phyloP scores from a whole-genome alignment of 179 eudicot species.

The Nepenthes alata region DNA sequence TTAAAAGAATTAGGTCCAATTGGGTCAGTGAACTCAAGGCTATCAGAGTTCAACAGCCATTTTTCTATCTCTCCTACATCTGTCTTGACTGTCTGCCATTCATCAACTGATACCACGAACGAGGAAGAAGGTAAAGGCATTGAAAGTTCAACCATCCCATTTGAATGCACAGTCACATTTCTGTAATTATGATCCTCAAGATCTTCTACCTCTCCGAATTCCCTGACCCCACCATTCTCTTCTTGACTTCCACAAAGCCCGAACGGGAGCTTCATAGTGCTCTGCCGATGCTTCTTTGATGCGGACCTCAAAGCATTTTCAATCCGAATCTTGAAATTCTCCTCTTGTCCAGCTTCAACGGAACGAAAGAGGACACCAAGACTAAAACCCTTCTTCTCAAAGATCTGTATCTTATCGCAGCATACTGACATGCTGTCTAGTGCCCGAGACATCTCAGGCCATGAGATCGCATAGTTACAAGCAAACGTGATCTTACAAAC shows the following conservation, averaged over 20 bases:
- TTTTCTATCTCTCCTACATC: conserved; percentile 55
- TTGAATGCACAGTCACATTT: conserved; percentile 42
- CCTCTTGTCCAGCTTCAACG: conserved; percentile 57
- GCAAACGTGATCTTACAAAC: conserved; percentile 71
- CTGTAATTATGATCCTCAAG: conserved; percentile 33
- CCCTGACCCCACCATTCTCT: conserved; percentile 43
- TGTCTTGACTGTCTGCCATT: conserved; percentile 82
- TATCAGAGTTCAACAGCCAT: conserved; percentile 61
- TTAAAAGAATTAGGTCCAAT: conserved; percentile 50
- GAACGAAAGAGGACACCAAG: conserved; percentile 50
- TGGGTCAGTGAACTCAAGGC: conserved; percentile 57
- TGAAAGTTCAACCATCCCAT: conserved; percentile 27
- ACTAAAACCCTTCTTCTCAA: conserved; percentile 75
- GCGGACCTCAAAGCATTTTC: conserved; percentile 72
- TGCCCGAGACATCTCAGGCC: conserved; percentile 63
- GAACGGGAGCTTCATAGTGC: conserved; percentile 71
- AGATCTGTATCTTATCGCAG: conserved; percentile 75
- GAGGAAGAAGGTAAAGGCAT: conserved; percentile 57
- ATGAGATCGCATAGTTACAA: conserved; percentile 66
- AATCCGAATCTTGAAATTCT: conserved; percentile 39
- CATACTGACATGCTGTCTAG: conserved; percentile 60
- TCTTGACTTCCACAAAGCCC: conserved; percentile 97
- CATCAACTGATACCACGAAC: conserved; percentile 64
- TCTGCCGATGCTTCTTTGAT: conserved; percentile 50
- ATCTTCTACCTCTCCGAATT: conserved; percentile 53